Evolutionary conservation across 345 rosid genomes (phyloP), one percentile per base, ranked within the genome.

Genomic region (Dipteronia dyeriana): DNA sequence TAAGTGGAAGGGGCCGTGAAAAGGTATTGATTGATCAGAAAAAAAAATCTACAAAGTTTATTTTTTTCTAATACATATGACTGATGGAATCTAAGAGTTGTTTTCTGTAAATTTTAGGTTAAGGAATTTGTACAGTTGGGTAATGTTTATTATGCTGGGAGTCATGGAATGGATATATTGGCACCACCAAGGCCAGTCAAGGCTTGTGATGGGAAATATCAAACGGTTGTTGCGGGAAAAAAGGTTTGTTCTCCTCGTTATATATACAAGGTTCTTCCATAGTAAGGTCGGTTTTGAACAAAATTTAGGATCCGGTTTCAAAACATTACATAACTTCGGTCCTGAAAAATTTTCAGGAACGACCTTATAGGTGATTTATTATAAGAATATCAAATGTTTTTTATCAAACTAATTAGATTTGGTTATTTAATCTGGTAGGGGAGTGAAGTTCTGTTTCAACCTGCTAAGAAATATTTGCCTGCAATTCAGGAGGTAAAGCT

Each of bases 1-100:
- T 91, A 57, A 91, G 90, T 23, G 96, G 93, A 8, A 78, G 96
- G 62, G 84, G 96, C 75, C 81, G 89, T 19, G 90, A 88, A 43
- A 88, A 86, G 91, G 95, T 89, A 84, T 45, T 19, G 34, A n/a
- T 3, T 9, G 14, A 7, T 25, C 11, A 14, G 7, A 11, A 49
- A 13, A 11, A 49, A 49, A 3, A 49, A 13, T 49, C 16, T 49
- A 13, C 54, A 49, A 13, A 11, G 13, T 49, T 49, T 11, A n/a
- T 5, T 7, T 56, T 56, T 56, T 19, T n/a, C 1, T 14, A 11
- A 49, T 13, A 14, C 7, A 56, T 56, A n/a, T 56, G 22, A 56
- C 5, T 31, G 51, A 14, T 45, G 10, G 49, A 45, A 45, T 45
- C 49, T 45, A 41, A 8, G 5, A 57, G n/a, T 57, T 59, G 0